phyloP scores from a whole-genome alignment of 2,329 filamentous ascomycete species.

The Monosporascus sp. region DNA sequence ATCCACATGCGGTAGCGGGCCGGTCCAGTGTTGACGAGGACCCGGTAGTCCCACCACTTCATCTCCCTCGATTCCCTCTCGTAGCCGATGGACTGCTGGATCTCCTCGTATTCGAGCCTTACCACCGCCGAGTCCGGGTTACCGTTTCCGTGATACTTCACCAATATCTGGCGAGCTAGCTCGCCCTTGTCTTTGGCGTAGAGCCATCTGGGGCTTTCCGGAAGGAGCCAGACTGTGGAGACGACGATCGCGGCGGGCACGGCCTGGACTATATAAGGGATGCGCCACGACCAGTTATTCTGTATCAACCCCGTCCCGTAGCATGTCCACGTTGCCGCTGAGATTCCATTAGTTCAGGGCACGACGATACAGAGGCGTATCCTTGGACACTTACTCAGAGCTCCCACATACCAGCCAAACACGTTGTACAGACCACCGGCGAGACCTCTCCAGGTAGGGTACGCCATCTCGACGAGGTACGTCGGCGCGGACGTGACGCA shows the following conservation, averaged over 20 bases:
- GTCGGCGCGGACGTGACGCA: constrained; percentile 45
- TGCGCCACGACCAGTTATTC: constrained; percentile 42
- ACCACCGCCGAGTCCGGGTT: constrained; percentile 33
- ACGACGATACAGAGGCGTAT: background rate
- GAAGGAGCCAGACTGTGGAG: constrained; percentile 31
- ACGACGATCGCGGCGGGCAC: constrained; percentile 37
- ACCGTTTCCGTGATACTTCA: constrained; percentile 38
- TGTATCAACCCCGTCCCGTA: constrained; percentile 29
- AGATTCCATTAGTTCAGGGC: constrained; percentile 26
- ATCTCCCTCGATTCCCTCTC: constrained; percentile 41
- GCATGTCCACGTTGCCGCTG: constrained; percentile 43
- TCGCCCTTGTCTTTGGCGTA: constrained; percentile 34
- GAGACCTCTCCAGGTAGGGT: constrained; percentile 45
- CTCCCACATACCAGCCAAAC: no score
- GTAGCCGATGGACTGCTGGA: constrained; percentile 32
- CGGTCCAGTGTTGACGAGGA: constrained; percentile 36
- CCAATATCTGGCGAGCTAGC: constrained; percentile 34
- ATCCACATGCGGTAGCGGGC: constrained; percentile 43
- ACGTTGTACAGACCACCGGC: constrained; percentile 29
- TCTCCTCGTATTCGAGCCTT: constrained; percentile 35
- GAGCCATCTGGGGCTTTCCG: constrained; percentile 37
- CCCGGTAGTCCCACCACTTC: constrained; percentile 41
- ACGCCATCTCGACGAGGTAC: constrained; percentile 41
- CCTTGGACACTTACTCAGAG: background rate
- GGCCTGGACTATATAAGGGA: constrained; percentile 43